Conservation (phyloP, 208 protist genomes). For the Porcisia deanei region DNA sequence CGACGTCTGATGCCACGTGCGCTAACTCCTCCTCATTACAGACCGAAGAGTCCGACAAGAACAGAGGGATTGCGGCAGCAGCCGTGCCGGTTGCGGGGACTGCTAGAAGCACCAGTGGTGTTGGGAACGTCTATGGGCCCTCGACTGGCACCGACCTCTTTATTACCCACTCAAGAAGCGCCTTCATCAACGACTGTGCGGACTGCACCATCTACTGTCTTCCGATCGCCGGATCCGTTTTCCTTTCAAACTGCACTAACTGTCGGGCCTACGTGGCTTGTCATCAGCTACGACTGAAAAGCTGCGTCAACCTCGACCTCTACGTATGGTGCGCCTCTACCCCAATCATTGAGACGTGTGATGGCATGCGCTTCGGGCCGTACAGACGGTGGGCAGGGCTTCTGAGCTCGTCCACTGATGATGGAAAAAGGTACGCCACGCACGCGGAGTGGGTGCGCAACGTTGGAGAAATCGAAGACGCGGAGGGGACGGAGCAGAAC, state of each 20-base stretch:
- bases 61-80: neutral
- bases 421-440: constrained; percentile 31
- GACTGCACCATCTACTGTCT: constrained; percentile 58
- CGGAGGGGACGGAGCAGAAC: constrained; percentile 28
- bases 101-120: constrained; percentile 6
- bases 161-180: constrained; percentile 46
- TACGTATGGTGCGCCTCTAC: constrained; percentile 85
- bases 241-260: constrained; percentile 63
- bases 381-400: constrained; percentile 80
- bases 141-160: constrained; percentile 35
- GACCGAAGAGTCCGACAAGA: neutral
- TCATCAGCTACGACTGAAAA: constrained; percentile 85
- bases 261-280: constrained; percentile 82
- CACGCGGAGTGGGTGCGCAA: constrained; percentile 59
- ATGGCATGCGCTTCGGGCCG: constrained; percentile 69
- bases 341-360: constrained; percentile 84
- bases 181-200: constrained; percentile 57
- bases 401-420: constrained; percentile 34
- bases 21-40: neutral
- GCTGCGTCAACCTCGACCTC: constrained; percentile 62
- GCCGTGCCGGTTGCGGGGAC: neutral
- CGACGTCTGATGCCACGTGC: neutral
- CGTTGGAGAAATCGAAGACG: constrained; percentile 60
- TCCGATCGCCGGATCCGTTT: constrained; percentile 79
- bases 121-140: constrained; percentile 48